Evolutionary conservation across 2,329 filamentous ascomycete species (phyloP).

Genomic region (Claviceps spartinae): DNA sequence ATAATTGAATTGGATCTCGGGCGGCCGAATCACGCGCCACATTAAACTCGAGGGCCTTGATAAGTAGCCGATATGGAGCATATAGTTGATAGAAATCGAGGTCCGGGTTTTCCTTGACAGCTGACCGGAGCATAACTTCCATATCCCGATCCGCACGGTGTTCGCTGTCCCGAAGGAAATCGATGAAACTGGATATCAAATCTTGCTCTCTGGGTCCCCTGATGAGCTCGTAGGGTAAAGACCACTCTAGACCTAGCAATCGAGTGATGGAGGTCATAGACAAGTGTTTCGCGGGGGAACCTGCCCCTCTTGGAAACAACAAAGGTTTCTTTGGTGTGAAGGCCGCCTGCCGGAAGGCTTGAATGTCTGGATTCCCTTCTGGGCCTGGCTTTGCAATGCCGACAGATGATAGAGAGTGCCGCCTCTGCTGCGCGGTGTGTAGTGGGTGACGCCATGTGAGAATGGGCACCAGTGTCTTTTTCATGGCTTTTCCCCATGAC

Average conservation of each 20-base stretch:
- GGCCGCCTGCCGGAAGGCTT: slow-evolving; percentile 37
- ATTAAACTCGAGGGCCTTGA: slow-evolving; percentile 41
- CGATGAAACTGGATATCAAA: slow-evolving; percentile 13
- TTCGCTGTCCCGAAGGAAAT: slow-evolving; percentile 14
- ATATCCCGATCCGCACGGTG: slow-evolving; percentile 18
- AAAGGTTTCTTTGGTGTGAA: slow-evolving; percentile 38
- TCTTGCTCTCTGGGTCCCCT: slow-evolving; percentile 9
- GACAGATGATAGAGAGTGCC: slow-evolving; percentile 1
- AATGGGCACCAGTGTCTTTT: not conserved
- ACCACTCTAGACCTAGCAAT: slow-evolving; percentile 16
- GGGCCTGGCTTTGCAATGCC: slow-evolving; percentile 6
- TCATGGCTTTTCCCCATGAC: slow-evolving; percentile 1
- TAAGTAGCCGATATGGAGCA: slow-evolving; percentile 51
- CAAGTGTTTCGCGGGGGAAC: slow-evolving; percentile 24
- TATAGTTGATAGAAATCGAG: slow-evolving; percentile 41
- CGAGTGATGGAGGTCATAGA: slow-evolving; percentile 1
- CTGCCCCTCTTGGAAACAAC: slow-evolving; percentile 30
- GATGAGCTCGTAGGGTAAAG: slow-evolving; percentile 28
- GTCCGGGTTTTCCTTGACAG: slow-evolving; percentile 10
- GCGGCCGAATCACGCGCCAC: slow-evolving; percentile 6
- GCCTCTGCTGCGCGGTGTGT: not conserved
- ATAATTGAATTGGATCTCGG: slow-evolving; percentile 38
- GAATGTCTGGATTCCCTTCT: slow-evolving; percentile 16
- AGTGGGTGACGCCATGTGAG: slow-evolving; percentile 2
- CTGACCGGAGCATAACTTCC: slow-evolving; percentile 17